These are phyloP conservation scores for Cytospora schulzeri DNA, from an alignment of 2,329 filamentous ascomycete genomes.

Conservation along the genomic window DNA sequence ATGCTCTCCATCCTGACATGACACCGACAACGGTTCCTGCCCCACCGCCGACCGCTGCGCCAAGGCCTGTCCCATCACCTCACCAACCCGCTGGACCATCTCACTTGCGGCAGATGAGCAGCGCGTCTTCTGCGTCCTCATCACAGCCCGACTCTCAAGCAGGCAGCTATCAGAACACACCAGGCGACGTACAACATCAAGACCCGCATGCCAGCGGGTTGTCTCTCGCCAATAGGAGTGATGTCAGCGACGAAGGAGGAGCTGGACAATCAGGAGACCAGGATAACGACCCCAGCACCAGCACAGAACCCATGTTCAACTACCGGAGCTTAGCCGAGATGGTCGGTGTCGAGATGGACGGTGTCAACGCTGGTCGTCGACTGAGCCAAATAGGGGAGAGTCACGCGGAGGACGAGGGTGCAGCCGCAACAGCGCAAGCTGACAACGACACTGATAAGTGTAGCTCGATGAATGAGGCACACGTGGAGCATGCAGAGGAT, in stretches of 20 bases:
- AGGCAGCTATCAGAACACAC: conserved; percentile 50
- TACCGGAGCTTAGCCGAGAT: conserved; percentile 86
- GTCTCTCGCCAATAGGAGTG: conserved; percentile 51
- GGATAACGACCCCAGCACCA: conserved; percentile 51
- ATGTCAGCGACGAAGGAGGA: conserved; percentile 39
- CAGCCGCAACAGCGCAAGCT: neutral
- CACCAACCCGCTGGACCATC: conserved; percentile 64
- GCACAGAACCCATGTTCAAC: conserved; percentile 83
- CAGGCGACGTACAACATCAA: conserved; percentile 39
- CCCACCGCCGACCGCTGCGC: conserved; percentile 38
- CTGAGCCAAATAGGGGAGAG: conserved; percentile 34
- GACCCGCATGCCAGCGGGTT: conserved; percentile 57
- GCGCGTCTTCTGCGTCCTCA: conserved; percentile 80
- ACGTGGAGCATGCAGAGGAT: conserved; percentile 44
- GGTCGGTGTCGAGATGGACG: conserved; percentile 67
- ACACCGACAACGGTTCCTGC: conserved; percentile 26
- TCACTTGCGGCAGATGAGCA: conserved; percentile 81
- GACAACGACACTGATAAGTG: conserved; percentile 29
- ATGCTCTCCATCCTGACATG: conserved; percentile 31
- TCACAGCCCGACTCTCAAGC: conserved; percentile 70
- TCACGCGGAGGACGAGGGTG: conserved; percentile 22
- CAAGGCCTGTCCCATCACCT: conserved; percentile 49
- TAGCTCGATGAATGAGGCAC: conserved; percentile 34
- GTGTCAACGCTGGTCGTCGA: conserved; percentile 43
- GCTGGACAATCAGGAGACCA: conserved; percentile 39